phyloP scores from a whole-genome alignment of 768 basidiomycete species.

The Pleurotus tuber-regium region DNA sequence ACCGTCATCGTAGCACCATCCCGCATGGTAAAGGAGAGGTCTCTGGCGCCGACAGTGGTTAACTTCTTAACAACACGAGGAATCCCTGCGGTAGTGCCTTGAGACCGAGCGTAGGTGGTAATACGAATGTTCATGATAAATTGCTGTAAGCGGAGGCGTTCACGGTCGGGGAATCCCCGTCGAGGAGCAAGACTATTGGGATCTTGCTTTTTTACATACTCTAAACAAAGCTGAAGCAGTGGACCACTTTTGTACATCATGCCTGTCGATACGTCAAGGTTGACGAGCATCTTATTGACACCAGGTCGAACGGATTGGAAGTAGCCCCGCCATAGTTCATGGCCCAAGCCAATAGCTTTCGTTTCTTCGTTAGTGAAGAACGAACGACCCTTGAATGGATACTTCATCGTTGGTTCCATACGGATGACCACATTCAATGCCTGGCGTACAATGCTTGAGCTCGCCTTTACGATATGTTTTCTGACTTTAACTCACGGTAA shows the following conservation, averaged over 20 bases:
- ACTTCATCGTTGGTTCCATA: conserved; percentile 64
- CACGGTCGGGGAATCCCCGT: conserved; percentile 50
- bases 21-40: conserved; percentile 52
- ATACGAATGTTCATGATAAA: conserved; percentile 55
- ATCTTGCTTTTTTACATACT: conserved; percentile 37
- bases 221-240: conserved; percentile 50
- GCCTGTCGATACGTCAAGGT: conserved; percentile 71
- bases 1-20: conserved; percentile 57
- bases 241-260: conserved; percentile 66
- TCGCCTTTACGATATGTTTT: too few relatives aligned
- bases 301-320: conserved; percentile 72
- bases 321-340: conserved; percentile 70
- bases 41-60: conserved; percentile 48
- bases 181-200: conserved; percentile 37
- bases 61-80: conserved; percentile 65
- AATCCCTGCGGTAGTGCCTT: conserved; percentile 27
- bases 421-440: conserved; percentile 70
- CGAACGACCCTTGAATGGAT: conserved; percentile 69
- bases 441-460: too few relatives aligned
- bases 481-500: conserved; percentile 43
- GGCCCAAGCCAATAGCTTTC: conserved; percentile 45
- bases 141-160: conserved; percentile 50
- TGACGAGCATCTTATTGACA: conserved; percentile 55
- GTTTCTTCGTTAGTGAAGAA: conserved; percentile 64
- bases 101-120: conserved; percentile 35